A percentile compares a stretch with the other conserved stretches of the same genome.
These are phyloP conservation scores for Luffa acutangula DNA, from an alignment of 306 rosid species.

Conservation along the genomic window DNA sequence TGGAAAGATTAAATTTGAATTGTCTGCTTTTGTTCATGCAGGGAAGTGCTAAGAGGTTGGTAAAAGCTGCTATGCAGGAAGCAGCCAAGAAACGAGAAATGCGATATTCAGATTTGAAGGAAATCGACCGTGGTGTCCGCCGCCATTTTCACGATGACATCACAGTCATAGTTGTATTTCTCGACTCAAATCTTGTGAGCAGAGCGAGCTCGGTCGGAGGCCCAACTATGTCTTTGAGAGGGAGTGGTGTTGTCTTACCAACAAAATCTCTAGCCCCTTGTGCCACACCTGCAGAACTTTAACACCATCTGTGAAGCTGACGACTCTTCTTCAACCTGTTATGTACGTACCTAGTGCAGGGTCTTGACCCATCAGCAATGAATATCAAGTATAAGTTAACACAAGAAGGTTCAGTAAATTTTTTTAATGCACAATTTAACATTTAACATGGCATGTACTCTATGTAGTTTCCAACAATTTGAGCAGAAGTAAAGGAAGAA, in stretches of 20 bases:
- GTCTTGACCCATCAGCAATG: constrained; percentile 1
- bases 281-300: constrained; percentile 24
- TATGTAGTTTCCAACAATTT: constrained; percentile 26
- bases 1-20: neutral
- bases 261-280: constrained; percentile 33
- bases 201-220: constrained; percentile 54
- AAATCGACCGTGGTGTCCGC: constrained; percentile 82
- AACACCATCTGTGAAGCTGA: constrained; percentile 15
- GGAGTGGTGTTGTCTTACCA: constrained; percentile 40
- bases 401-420: constrained; percentile 10
- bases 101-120: constrained; percentile 84
- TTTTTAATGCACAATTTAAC: constrained; percentile 25
- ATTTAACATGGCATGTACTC: constrained; percentile 25
- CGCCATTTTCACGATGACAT: constrained; percentile 90
- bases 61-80: constrained; percentile 64
- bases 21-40: constrained; percentile 15
- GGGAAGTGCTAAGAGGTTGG: constrained; percentile 84
- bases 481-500: constrained; percentile 23
- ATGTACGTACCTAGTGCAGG: neutral
- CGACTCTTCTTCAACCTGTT: neutral
- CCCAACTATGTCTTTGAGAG: constrained; percentile 52
- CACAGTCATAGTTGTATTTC: constrained; percentile 65
- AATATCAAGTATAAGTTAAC: constrained; percentile 10
- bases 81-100: constrained; percentile 94
- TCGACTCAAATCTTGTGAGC: constrained; percentile 67